These are phyloP conservation scores for Microcera coccophila DNA, from an alignment of 2,329 filamentous ascomycete species.

Conservation along the genomic window DNA sequence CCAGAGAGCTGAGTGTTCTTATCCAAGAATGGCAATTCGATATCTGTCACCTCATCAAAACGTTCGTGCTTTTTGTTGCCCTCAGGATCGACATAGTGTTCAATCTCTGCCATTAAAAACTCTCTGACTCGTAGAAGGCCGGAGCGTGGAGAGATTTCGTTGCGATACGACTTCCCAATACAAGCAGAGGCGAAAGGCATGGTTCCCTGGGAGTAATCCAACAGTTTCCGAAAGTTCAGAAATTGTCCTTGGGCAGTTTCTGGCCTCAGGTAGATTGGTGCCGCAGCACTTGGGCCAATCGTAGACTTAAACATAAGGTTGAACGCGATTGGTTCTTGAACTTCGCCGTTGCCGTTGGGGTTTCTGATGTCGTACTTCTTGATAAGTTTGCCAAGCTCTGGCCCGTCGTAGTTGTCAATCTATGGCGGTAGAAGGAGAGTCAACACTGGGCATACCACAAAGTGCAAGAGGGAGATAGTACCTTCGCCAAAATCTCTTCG, in stretches of 20 bases:
- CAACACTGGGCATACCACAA: neutral
- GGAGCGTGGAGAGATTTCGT: constrained; percentile 91
- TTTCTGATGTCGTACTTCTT: constrained; percentile 88
- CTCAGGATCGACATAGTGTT: constrained; percentile 94
- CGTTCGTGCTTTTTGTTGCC: constrained; percentile 91
- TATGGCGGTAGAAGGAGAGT: neutral
- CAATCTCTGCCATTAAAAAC: constrained; percentile 98
- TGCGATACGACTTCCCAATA: constrained; percentile 96
- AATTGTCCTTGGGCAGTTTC: constrained; percentile 99
- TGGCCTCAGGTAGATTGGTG: constrained; percentile 79
- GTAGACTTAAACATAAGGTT: constrained; percentile 98
- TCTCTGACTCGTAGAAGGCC: constrained; percentile 92
- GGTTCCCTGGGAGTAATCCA: constrained; percentile 90
- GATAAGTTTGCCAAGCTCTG: constrained; percentile 83
- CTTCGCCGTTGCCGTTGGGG: constrained; percentile 71
- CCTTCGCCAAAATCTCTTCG: constrained; percentile 81
- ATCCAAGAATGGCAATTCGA: constrained; percentile 80
- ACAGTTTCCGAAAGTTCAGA: constrained; percentile 90
- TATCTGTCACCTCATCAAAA: constrained; percentile 78
- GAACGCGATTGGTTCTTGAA: constrained; percentile 81
- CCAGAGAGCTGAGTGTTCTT: constrained; percentile 82
- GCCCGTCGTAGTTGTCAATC: constrained; percentile 92
- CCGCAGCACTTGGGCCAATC: constrained; percentile 87
- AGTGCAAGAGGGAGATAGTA: no score
- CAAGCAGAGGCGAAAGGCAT: constrained; percentile 98